These are phyloP conservation scores for Themeda triandra DNA, from an alignment of 176 grass and related monocot species.

Conservation along the genomic window DNA sequence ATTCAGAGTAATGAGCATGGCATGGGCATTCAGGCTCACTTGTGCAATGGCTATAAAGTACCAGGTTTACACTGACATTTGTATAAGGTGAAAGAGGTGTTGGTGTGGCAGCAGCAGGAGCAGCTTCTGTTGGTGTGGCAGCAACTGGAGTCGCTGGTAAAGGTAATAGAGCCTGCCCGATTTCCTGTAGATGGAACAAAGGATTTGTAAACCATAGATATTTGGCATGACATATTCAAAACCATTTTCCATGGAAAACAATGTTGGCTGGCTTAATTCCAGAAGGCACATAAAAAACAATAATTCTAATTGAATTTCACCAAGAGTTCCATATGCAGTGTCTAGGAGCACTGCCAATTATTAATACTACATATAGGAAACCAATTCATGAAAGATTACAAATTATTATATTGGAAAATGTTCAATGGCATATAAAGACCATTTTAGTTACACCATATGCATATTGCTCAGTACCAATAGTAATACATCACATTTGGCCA, in stretches of 20 bases:
- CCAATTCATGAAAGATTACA: not conserved
- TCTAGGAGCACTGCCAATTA: not conserved
- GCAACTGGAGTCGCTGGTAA: constrained; percentile 22
- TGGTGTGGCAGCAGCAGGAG: not conserved
- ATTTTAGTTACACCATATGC: not conserved
- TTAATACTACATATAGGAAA: not conserved
- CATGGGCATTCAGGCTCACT: constrained; percentile 9
- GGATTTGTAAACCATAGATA: not conserved
- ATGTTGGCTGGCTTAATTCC: not conserved
- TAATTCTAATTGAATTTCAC: not conserved
- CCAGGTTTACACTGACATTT: constrained; percentile 45
- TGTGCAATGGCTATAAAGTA: not conserved
- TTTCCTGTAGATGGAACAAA: constrained; percentile 53
- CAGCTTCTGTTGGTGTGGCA: not conserved
- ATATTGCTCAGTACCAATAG: not conserved
- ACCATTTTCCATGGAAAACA: not conserved
- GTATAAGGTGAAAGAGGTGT: constrained; percentile 84
- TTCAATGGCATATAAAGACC: not conserved
- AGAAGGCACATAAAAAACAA: not conserved
- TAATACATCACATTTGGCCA: not conserved
- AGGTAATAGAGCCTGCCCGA: constrained; percentile 81
- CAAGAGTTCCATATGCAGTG: not conserved
- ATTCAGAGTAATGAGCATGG: constrained; percentile 21
- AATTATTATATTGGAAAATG: not conserved
- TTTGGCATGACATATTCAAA: not conserved